Conservation (phyloP, 805 yeast species). For the Sugiyamaella valdiviana region DNA sequence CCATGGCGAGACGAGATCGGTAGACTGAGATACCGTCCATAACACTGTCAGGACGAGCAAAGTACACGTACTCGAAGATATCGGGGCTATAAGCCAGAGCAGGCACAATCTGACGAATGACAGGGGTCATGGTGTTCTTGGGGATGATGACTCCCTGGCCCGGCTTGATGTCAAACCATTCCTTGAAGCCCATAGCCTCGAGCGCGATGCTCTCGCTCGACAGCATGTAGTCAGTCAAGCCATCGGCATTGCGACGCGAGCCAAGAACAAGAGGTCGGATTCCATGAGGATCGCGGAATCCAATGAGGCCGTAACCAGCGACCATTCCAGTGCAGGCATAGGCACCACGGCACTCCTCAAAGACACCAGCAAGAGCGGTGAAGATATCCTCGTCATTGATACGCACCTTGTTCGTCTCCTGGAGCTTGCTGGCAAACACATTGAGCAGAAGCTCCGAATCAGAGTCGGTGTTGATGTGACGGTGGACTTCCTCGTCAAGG, state of each 20-base stretch:
- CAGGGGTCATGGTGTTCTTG: constrained; percentile 65
- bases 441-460: constrained; percentile 89
- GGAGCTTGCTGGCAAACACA: constrained; percentile 86
- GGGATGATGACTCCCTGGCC: constrained; percentile 96
- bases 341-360: constrained; percentile 83
- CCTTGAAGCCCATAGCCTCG: constrained; percentile 81
- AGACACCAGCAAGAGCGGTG: constrained; percentile 78
- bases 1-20: constrained; percentile 90
- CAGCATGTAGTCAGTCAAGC: constrained; percentile 80
- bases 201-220: constrained; percentile 94
- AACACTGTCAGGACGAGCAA: constrained; percentile 96
- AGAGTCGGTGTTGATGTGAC: constrained; percentile 95
- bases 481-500: constrained; percentile 88
- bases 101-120: constrained; percentile 79
- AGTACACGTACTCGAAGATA: constrained; percentile 93
- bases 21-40: constrained; percentile 96
- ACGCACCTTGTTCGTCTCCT: constrained; percentile 85
- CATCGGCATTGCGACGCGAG: constrained; percentile 64
- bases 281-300: constrained; percentile 96
- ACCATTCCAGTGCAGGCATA: constrained; percentile 92
- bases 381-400: constrained; percentile 87
- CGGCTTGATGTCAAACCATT: constrained; percentile 76
- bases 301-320: constrained; percentile 93
- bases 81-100: constrained; percentile 83
- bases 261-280: constrained; percentile 88